Evolutionary conservation across 176 grass and related monocot genomes (phyloP).

Genomic region (Cenchrus americanus): DNA sequence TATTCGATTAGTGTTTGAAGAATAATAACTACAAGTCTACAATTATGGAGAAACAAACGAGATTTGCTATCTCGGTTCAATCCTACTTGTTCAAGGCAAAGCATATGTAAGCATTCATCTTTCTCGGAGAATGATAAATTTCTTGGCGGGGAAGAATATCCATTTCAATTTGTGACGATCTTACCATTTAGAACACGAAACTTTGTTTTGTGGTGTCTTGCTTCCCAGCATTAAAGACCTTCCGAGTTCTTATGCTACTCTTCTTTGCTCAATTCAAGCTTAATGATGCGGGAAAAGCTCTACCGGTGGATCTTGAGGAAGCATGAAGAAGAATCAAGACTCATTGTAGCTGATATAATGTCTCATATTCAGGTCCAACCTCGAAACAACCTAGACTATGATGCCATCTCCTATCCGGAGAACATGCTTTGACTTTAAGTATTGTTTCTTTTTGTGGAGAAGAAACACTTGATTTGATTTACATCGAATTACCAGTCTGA

Average conservation of each 20-base stretch:
- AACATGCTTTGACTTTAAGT: slow-evolving; percentile 28
- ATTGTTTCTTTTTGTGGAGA: background rate
- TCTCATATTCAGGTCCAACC: slow-evolving; percentile 75
- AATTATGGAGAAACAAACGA: background rate
- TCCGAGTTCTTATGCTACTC: background rate
- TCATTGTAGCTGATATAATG: slow-evolving; percentile 75
- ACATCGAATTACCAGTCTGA: too few relatives aligned
- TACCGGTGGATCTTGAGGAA: slow-evolving; percentile 91
- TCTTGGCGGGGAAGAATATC: background rate
- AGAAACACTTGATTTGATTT: background rate
- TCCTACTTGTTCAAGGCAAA: background rate
- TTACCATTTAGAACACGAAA: background rate
- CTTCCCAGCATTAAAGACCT: background rate
- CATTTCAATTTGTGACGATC: background rate
- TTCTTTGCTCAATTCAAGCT: slow-evolving; percentile 31
- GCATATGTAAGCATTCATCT: background rate
- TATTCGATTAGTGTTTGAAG: background rate
- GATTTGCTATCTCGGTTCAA: background rate
- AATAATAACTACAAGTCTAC: background rate
- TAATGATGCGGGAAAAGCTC: slow-evolving; percentile 71
- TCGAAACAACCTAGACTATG: slow-evolving; percentile 5
- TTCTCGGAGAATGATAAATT: slow-evolving; percentile 1
- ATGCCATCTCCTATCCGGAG: background rate
- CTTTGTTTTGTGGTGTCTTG: background rate
- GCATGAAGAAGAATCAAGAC: slow-evolving; percentile 66